A percentile compares a stretch with the other conserved stretches of the same genome.
Conservation (phyloP, 2,329 filamentous ascomycete genomes). For the Claviceps cyperi region DNA sequence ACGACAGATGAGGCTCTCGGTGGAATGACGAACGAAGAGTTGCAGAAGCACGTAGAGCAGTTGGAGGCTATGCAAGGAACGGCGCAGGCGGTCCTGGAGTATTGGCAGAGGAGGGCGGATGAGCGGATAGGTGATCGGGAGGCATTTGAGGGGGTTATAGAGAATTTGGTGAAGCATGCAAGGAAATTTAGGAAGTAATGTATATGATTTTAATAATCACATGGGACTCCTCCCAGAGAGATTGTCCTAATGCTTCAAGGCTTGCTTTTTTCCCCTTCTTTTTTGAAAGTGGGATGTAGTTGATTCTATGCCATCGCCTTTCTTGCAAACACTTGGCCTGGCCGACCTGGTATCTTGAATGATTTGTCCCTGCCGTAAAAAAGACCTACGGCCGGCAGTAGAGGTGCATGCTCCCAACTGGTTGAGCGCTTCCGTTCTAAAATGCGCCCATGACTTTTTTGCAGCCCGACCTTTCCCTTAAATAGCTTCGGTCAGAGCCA, state of each 20-base stretch:
- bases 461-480: neutral
- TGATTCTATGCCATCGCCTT: too few relatives aligned
- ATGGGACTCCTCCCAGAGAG: too few relatives aligned
- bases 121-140: conserved; percentile 83
- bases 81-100: conserved; percentile 66
- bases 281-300: too few relatives aligned
- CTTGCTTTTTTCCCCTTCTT: too few relatives aligned
- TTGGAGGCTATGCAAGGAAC: conserved; percentile 55
- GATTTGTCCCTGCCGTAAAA: neutral
- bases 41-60: conserved; percentile 54
- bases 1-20: conserved; percentile 73
- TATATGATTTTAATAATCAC: neutral
- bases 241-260: too few relatives aligned
- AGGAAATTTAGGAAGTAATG: conserved; percentile 65
- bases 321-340: too few relatives aligned
- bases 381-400: neutral
- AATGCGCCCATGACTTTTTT: neutral
- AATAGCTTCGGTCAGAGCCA: too few relatives aligned
- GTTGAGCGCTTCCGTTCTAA: neutral
- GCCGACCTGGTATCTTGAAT: too few relatives aligned
- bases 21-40: conserved; percentile 65
- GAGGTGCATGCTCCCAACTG: neutral
- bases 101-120: conserved; percentile 77
- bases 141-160: conserved; percentile 91
- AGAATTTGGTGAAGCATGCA: conserved; percentile 86